These are phyloP conservation scores for Pseudocercospora ulei DNA, from an alignment of 2,329 filamentous ascomycete genomes.

Conservation along the genomic window DNA sequence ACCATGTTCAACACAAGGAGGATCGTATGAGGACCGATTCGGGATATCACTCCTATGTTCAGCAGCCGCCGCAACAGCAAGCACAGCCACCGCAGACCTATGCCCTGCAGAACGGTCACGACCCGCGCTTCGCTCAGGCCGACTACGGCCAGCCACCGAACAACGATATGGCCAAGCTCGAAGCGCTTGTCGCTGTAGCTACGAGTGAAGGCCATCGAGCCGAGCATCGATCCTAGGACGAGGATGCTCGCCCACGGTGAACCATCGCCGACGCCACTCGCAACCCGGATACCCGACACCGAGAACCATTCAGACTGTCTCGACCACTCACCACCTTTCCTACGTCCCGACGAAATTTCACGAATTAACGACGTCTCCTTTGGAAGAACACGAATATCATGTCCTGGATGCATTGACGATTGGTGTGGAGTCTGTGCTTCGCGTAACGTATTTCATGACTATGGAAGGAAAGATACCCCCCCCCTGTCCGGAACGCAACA, in stretches of 20 bases:
- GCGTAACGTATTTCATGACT: no score
- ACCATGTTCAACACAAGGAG: conserved; percentile 23
- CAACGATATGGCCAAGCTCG: conserved; percentile 47
- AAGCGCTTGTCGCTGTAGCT: conserved; percentile 56
- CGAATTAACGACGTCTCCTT: no score
- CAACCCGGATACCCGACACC: no score
- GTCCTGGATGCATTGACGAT: no score
- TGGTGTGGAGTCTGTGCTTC: no score
- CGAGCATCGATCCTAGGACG: conserved; percentile 22
- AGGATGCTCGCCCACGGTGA: neutral
- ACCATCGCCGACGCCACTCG: no score
- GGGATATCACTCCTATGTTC: conserved; percentile 30
- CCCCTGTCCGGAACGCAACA: no score
- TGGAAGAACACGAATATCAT: no score
- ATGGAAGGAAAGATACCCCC: no score
- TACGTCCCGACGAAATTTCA: no score
- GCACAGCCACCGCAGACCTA: conserved; percentile 28
- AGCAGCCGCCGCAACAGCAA: conserved; percentile 17
- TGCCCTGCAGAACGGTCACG: conserved; percentile 32
- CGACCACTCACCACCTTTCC: no score
- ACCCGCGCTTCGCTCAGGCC: conserved; percentile 27
- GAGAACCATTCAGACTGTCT: no score
- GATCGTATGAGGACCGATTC: conserved; percentile 31
- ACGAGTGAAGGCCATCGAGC: conserved; percentile 45
- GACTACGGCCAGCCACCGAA: conserved; percentile 30